Base-by-base conservation (phyloP, 2,329 filamentous ascomycete genomes). In the Colletotrichum karsti region DNA sequence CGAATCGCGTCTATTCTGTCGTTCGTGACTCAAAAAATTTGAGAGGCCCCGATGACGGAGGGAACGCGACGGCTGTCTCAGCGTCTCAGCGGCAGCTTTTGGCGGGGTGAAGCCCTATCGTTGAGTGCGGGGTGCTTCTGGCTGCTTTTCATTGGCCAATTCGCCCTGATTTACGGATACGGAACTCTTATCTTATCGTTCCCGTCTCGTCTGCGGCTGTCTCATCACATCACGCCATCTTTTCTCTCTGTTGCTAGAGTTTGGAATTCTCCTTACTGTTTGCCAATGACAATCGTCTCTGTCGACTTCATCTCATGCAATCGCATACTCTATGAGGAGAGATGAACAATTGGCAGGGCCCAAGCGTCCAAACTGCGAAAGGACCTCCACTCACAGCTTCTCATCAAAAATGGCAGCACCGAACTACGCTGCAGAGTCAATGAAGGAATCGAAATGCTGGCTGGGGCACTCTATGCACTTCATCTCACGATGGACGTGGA, bases 11-110 rank as follows among this genome's bases (percentile, higher is more conserved):
- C 37, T 37, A 67, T 30, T 28, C 28, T 60, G 46, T 22, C 3
- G 35, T 46, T 33, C 51, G 44, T 67, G 59, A 67, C 64, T 67
- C 53, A 64, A 67, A 63, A 67, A 67, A 37, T 54, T 58, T 44
- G 46, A 58, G 28, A 46, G 22, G 50, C 24, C 58, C 64, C 64
- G 64, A 67, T 67, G 44, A 64, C 64, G 42, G 57, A 51, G 33
- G n/a, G 41, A 10, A 30, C 10, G 8, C 59, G 51, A 39, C 46
- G 59, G 28, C n/a, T n/a, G n/a, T n/a, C n/a, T n/a, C n/a, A n/a
- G n/a, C 51, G 51, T 53, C 62, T 54, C 59, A 63, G 64, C 59
- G 24, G 51, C 33, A 22, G 3, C 13, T 50, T 53, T 51, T 41
- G 64, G 59, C 62, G 64, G 42, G 42, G 50, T 44, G 42, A 56